Evolutionary conservation across 495 filamentous ascomycete species (phyloP), one percentile per base, ranked within the genome.

Genomic region (Lentithecium fluviatile): DNA sequence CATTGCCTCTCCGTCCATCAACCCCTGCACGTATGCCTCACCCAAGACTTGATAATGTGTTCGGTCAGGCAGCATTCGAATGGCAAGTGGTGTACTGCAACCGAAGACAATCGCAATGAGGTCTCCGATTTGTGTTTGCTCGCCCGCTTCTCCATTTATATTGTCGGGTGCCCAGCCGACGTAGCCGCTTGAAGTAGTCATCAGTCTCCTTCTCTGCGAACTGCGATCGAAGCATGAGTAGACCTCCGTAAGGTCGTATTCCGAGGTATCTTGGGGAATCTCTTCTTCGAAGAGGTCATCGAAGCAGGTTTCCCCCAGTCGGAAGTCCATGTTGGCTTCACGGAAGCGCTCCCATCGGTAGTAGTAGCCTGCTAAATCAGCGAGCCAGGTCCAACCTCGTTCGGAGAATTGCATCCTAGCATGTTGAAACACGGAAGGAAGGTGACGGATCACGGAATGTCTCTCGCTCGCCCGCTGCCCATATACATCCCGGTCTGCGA

Each of bases 1-100:
- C 13, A 53, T 53, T 5, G 51, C 51, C 13, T 54, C 51, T 2
- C 51, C 51, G 17, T 54, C 51, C 51, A 54, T 54, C 23, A 54
- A 4, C 8, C 51, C 51, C 17, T 54, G 6, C 3, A 54, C 51
- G 24, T 54, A 54, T 1, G 51, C 51, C 23, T 54, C 51, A 24
- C 51, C 51, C 2, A 54, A 3, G 20, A 54, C 20, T 19, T 54
- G 51, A 17, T 4, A 54, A 11, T 54, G 40, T 37, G 32, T 17
- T 12, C 13, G n/a, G 3, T 32, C 29, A 32, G 29, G 32, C 29
- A 21, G 8, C 13, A 2, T 29, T 2, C 51, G 32, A 6, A 54
- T 54, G 4, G 19, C 51, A 6, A 54, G 38, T 3, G 51, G 51
- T 8, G 51, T 54, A 17, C 51, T 54, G 24, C 51, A 54, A 12